Percentiles rank a stretch among this genome's conserved stretches.
These are phyloP conservation scores for Bretziella fagacearum DNA, from an alignment of 2,329 filamentous ascomycete species.

Conservation along the genomic window DNA sequence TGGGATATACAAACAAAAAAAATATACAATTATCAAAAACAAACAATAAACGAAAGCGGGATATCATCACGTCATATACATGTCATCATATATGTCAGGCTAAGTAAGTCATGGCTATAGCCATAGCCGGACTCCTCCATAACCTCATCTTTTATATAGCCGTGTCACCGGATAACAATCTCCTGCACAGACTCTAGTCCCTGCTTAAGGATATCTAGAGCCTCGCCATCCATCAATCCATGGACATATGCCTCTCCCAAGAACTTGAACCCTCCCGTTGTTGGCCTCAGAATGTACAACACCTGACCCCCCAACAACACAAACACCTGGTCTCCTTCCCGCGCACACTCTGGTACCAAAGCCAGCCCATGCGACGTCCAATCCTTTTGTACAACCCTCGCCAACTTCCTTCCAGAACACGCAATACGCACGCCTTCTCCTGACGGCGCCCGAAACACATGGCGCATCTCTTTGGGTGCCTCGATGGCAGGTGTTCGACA, in stretches of 20 bases:
- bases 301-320: constrained; percentile 17
- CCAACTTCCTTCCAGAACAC: constrained; percentile 14
- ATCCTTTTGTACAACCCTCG: constrained; percentile 15
- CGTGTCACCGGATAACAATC: constrained; percentile 13
- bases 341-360: constrained; percentile 14
- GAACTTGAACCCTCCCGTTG: constrained; percentile 16
- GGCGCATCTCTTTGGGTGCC: not conserved
- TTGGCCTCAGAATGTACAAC: constrained; percentile 16
- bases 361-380: constrained; percentile 15
- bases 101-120: not conserved
- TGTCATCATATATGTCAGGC: constrained; percentile 3
- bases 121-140: not conserved
- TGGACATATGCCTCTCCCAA: constrained; percentile 19
- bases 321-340: constrained; percentile 16
- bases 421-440: constrained; percentile 13
- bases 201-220: constrained; percentile 15
- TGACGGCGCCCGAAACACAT: constrained; percentile 7
- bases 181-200: constrained; percentile 14
- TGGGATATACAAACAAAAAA: not conserved
- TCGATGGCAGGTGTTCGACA: constrained; percentile 12
- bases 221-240: constrained; percentile 19
- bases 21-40: not conserved
- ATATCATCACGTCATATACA: constrained; percentile 1
- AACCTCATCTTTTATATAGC: not conserved
- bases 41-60: not conserved